Conservation (phyloP, 2,329 filamentous ascomycete species). For the Rutstroemia sp. region DNA sequence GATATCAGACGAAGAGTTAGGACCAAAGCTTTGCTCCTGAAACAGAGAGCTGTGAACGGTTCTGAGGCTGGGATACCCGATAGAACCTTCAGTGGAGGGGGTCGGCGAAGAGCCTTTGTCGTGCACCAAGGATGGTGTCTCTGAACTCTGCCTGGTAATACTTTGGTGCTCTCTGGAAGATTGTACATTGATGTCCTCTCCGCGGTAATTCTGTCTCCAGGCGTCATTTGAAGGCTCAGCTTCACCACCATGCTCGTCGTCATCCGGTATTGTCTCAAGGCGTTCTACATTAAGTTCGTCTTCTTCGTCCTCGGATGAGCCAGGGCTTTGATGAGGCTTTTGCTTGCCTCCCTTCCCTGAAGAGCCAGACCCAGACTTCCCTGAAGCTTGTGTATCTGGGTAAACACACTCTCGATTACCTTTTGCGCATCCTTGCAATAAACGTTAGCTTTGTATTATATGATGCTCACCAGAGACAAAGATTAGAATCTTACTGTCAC, state of each 20-base stretch:
- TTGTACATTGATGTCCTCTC: slow-evolving; percentile 28
- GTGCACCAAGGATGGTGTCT: slow-evolving; percentile 45
- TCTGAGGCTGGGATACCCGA: slow-evolving; percentile 22
- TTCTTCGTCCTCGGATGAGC: slow-evolving; percentile 46
- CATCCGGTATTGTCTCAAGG: slow-evolving; percentile 48
- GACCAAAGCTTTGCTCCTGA: slow-evolving; percentile 24
- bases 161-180: slow-evolving; percentile 32
- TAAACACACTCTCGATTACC: slow-evolving; percentile 87
- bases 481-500: slow-evolving; percentile 54
- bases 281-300: slow-evolving; percentile 40
- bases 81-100: slow-evolving; percentile 37
- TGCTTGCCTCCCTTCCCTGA: slow-evolving; percentile 31
- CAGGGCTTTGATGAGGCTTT: slow-evolving; percentile 32
- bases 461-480: not conserved
- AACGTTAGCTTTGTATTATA: slow-evolving; percentile 18
- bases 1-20: slow-evolving; percentile 12
- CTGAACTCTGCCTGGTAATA: slow-evolving; percentile 40
- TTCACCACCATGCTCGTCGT: slow-evolving; percentile 35
- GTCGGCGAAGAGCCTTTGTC: slow-evolving; percentile 47
- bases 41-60: slow-evolving; percentile 9
- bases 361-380: slow-evolving; percentile 19
- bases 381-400: slow-evolving; percentile 55
- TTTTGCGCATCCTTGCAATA: slow-evolving; percentile 69
- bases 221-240: slow-evolving; percentile 9
- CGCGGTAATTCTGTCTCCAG: not conserved